phyloP scores from a whole-genome alignment of 805 yeast genomes.

The Nakazawaea holstii region DNA sequence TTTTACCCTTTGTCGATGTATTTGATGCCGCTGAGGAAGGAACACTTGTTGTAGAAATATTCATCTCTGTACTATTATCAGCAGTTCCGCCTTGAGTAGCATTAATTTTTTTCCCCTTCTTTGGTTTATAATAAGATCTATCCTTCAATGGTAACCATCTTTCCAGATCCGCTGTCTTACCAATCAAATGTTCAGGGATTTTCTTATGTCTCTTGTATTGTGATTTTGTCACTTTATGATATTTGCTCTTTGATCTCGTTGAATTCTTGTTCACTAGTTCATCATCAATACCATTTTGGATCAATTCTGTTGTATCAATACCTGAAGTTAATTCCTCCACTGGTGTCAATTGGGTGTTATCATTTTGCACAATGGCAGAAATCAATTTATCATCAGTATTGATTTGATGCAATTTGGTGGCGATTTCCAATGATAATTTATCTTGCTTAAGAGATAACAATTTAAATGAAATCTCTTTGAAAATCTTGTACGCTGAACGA shows the following conservation, averaged over 20 bases:
- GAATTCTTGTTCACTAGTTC: constrained; percentile 20
- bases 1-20: constrained; percentile 16
- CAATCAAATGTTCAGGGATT: constrained; percentile 36
- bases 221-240: constrained; percentile 24
- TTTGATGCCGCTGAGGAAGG: constrained; percentile 12
- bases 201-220: constrained; percentile 23
- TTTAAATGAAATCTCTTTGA: constrained; percentile 30
- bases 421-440: constrained; percentile 22
- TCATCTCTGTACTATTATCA: constrained; percentile 39
- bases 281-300: constrained; percentile 23
- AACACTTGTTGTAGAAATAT: constrained; percentile 18
- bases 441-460: constrained; percentile 28
- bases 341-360: constrained; percentile 13
- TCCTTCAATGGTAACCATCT: constrained; percentile 92
- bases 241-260: constrained; percentile 17
- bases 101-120: constrained; percentile 55
- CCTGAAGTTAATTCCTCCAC: constrained; percentile 22
- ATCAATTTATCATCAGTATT: constrained; percentile 18
- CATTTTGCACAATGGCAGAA: constrained; percentile 15
- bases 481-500: constrained; percentile 20
- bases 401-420: constrained; percentile 16
- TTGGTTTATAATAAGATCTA: constrained; percentile 77
- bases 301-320: constrained; percentile 26
- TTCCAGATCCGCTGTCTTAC: constrained; percentile 51
- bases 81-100: constrained; percentile 61